Conservation (phyloP, 306 rosid species). For the Castanospermum australe region DNA sequence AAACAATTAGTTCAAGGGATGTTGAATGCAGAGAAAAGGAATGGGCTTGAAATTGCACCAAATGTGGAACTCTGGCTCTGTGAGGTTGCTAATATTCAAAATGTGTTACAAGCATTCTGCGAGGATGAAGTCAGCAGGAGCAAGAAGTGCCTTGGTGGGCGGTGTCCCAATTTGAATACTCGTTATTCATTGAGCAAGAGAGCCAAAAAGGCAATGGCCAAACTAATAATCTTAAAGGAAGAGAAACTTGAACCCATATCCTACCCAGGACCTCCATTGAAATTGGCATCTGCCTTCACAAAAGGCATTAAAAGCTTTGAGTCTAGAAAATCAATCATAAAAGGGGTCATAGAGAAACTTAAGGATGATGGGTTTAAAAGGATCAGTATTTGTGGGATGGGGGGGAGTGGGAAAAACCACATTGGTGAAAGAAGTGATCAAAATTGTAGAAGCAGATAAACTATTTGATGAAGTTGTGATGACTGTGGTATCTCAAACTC, state of each 20-base stretch:
- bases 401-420: slow-evolving; percentile 19
- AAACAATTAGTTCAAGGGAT: neutral
- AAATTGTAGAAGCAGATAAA: neutral
- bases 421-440: neutral
- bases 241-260: neutral
- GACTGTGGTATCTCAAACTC: neutral
- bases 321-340: neutral
- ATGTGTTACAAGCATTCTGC: neutral
- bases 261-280: neutral
- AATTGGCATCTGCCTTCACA: neutral
- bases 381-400: slow-evolving; percentile 18
- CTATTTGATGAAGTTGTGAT: slow-evolving; percentile 15
- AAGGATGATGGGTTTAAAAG: neutral
- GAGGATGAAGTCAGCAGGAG: neutral
- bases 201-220: neutral
- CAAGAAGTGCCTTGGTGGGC: neutral
- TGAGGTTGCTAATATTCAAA: neutral
- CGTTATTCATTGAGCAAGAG: slow-evolving; percentile 7
- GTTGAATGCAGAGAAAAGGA: neutral
- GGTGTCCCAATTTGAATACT: neutral
- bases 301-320: neutral
- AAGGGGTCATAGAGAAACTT: neutral
- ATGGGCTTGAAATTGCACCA: neutral
- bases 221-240: neutral
- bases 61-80: neutral